phyloP scores from a whole-genome alignment of 192 early-diverging fungal genomes.

The Backusella westeae region DNA sequence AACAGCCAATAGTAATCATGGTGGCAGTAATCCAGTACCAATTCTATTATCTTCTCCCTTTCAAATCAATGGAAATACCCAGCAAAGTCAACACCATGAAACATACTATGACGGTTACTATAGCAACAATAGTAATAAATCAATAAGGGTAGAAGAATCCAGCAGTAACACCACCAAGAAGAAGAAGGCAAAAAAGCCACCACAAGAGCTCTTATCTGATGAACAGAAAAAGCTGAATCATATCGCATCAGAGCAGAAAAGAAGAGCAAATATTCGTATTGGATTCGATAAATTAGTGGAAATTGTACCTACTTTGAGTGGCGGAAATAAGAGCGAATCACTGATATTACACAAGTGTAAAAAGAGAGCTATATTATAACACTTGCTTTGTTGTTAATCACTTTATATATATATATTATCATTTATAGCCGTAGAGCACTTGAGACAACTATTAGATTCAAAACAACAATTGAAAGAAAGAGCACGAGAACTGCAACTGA shows the following conservation, averaged over 20 bases:
- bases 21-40: not conserved
- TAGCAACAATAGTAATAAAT: not conserved
- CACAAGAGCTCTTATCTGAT: constrained; percentile 74
- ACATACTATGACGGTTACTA: not conserved
- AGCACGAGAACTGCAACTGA: constrained; percentile 45
- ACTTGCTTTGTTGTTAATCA: not conserved
- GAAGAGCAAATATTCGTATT: constrained; percentile 83
- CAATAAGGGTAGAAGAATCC: not conserved
- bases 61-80: not conserved
- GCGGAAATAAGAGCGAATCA: constrained; percentile 80
- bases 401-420: not conserved
- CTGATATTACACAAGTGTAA: constrained; percentile 78
- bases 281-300: constrained; percentile 89
- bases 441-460: constrained; percentile 61
- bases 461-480: constrained; percentile 49
- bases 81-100: not conserved
- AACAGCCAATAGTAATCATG: not conserved
- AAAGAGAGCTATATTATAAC: not conserved
- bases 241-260: constrained; percentile 91
- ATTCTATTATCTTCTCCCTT: constrained; percentile 2
- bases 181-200: constrained; percentile 26
- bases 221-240: constrained; percentile 91
- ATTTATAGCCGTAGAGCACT: constrained; percentile 65
- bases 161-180: not conserved
- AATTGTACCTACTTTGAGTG: constrained; percentile 78